A percentile compares a stretch with the other conserved stretches of the same genome.
Evolutionary conservation across 257 asterid species (phyloP).

Genomic region (Solanum peruvianum): DNA sequence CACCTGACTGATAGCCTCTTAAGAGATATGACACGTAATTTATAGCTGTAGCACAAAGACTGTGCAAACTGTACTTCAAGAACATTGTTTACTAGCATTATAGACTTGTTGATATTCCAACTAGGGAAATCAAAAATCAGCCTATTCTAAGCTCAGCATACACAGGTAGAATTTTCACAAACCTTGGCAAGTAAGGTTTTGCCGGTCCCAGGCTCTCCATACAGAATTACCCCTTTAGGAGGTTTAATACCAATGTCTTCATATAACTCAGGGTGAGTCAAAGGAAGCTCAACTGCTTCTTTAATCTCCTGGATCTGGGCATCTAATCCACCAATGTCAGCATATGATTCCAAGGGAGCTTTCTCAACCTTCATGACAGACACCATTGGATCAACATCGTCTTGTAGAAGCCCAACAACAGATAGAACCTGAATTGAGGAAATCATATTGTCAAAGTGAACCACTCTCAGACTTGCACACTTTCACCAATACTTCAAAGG

Average conservation of each 20-base stretch:
- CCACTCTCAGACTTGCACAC: neutral
- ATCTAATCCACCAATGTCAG: constrained; percentile 55
- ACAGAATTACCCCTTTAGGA: constrained; percentile 88
- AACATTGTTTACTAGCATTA: neutral
- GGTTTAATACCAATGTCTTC: constrained; percentile 83
- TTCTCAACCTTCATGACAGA: constrained; percentile 97
- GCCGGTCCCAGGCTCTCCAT: constrained; percentile 99
- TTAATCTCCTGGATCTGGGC: constrained; percentile 51
- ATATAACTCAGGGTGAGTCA: constrained; percentile 47
- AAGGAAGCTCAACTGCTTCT: constrained; percentile 47
- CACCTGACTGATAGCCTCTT: neutral
- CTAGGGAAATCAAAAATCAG: neutral
- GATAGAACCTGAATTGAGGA: constrained; percentile 63
- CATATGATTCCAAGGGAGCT: constrained; percentile 94
- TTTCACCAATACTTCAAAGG: neutral
- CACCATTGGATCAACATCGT: constrained; percentile 94
- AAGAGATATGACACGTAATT: neutral
- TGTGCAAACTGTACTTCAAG: neutral
- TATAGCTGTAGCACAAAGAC: neutral
- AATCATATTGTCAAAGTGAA: neutral
- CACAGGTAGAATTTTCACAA: neutral
- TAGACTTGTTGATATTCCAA: neutral
- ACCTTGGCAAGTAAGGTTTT: constrained; percentile 97
- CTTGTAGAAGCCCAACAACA: constrained; percentile 93
- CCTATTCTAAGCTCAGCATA: neutral